phyloP scores from a whole-genome alignment of 805 yeast species.

The Lachancea thermotolerans region DNA sequence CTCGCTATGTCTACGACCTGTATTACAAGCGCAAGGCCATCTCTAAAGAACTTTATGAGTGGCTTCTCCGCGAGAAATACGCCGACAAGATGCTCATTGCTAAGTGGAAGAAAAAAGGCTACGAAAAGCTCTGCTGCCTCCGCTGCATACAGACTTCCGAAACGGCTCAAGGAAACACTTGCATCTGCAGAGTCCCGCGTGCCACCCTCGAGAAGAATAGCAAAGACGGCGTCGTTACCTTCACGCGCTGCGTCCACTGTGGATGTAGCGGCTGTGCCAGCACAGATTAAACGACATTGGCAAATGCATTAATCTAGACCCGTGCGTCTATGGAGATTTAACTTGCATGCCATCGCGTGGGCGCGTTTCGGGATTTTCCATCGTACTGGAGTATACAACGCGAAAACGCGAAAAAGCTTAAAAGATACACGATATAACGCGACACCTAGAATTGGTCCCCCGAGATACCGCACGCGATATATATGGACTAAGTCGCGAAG shows the following conservation, averaged over 20 bases:
- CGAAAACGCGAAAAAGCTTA: not conserved
- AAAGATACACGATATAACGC: not conserved
- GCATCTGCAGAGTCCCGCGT: conserved; percentile 83
- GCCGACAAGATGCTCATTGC: conserved; percentile 71
- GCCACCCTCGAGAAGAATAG: conserved; percentile 38
- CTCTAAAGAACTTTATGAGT: conserved; percentile 60
- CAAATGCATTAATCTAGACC: no score
- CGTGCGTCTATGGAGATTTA: no score
- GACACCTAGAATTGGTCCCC: not conserved
- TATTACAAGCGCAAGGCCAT: conserved; percentile 66
- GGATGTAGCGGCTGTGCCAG: conserved; percentile 85
- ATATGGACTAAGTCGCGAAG: not conserved
- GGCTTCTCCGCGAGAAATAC: conserved; percentile 59
- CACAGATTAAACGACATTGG: conserved; percentile 41
- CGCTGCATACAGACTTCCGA: conserved; percentile 63
- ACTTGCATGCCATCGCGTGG: no score
- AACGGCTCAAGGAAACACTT: conserved; percentile 58
- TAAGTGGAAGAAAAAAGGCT: conserved; percentile 80
- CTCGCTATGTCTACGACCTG: conserved; percentile 68
- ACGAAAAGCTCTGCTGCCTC: conserved; percentile 79
- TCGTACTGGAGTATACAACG: not conserved
- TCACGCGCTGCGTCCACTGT: conserved; percentile 64
- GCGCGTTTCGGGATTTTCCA: no score
- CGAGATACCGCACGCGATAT: not conserved
- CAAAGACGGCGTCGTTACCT: conserved; percentile 22